Evolutionary conservation across 148 eudicot genomes (phyloP).

Genomic region (Silene uniflora): DNA sequence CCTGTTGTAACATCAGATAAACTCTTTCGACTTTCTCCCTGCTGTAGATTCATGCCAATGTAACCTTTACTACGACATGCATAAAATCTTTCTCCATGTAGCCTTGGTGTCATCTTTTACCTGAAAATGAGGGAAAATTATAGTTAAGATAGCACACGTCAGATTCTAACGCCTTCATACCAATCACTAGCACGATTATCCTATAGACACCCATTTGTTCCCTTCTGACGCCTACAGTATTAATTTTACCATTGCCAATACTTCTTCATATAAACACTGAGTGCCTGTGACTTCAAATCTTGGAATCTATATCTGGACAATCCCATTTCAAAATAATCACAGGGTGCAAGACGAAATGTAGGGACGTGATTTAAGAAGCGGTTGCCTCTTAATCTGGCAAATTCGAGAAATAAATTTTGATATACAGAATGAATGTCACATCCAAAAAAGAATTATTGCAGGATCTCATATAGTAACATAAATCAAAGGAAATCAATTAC

Average conservation of each 20-base stretch:
- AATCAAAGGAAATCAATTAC: not conserved
- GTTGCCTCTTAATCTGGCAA: not conserved
- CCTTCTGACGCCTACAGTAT: not conserved
- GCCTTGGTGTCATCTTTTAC: not conserved
- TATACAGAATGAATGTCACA: slow-evolving; percentile 8
- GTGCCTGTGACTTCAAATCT: not conserved
- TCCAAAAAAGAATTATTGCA: slow-evolving; percentile 2
- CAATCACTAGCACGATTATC: not conserved
- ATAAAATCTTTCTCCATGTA: not conserved
- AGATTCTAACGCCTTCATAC: not conserved
- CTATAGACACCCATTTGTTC: not conserved
- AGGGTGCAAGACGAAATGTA: not conserved
- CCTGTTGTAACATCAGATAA: not conserved
- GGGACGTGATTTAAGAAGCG: not conserved
- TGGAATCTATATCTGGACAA: not conserved
- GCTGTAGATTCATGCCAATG: slow-evolving; percentile 1
- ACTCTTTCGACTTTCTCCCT: not conserved
- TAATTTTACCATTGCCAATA: not conserved
- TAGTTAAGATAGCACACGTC: not conserved
- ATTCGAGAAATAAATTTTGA: not conserved
- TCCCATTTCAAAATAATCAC: not conserved
- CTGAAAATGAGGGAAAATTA: slow-evolving; percentile 2
- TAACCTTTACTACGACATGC: slow-evolving; percentile 1
- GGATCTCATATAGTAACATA: not conserved
- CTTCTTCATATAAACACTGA: not conserved